phyloP scores from a whole-genome alignment of 305 asterid genomes.

The Fraxinus baroniana region DNA sequence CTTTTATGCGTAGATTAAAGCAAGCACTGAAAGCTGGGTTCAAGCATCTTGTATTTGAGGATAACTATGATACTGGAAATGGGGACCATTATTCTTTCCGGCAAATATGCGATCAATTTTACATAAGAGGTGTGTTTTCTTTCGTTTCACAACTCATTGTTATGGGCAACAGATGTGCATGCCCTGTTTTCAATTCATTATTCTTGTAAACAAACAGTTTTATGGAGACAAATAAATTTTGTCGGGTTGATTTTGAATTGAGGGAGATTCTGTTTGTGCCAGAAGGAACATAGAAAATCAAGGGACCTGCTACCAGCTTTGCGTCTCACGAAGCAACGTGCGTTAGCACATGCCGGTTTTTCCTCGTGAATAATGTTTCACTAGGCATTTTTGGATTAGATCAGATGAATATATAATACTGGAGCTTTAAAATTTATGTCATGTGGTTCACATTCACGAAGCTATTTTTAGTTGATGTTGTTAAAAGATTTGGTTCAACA shows the following conservation, averaged over 20 bases:
- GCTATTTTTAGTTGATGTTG: background rate
- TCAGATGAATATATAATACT: background rate
- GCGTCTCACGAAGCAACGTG: background rate
- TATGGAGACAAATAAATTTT: background rate
- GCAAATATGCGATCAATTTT: constrained; percentile 90
- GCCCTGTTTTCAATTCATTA: background rate
- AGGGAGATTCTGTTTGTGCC: background rate
- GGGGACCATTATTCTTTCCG: constrained; percentile 96
- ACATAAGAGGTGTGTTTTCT: constrained; percentile 57
- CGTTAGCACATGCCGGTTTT: background rate
- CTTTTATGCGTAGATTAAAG: constrained; percentile 55
- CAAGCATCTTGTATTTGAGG: constrained; percentile 89
- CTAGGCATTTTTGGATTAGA: background rate
- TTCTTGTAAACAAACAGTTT: constrained; percentile 6
- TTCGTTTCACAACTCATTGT: background rate
- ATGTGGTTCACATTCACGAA: background rate
- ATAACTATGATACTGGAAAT: constrained; percentile 93
- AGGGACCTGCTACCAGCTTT: background rate
- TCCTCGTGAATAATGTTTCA: background rate
- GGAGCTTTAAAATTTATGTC: background rate
- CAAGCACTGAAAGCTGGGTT: constrained; percentile 97
- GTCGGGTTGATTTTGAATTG: background rate
- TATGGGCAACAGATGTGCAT: background rate
- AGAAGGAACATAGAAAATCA: background rate
- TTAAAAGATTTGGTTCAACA: background rate